Base-by-base conservation (phyloP, 192 early-diverging fungal species). In the Linnemannia hyalina region DNA sequence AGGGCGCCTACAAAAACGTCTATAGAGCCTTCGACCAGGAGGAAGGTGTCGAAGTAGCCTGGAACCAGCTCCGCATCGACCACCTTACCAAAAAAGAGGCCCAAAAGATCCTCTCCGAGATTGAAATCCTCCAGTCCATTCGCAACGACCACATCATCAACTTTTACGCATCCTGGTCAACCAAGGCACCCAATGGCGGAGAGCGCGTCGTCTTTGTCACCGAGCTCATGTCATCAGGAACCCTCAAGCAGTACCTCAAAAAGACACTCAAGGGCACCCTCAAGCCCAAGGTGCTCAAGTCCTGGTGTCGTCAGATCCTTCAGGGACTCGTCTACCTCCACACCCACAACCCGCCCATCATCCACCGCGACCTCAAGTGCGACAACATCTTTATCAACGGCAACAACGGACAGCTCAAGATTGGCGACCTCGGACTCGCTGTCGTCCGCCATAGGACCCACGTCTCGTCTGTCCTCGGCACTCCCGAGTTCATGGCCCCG, bases 381-480 rank as follows among this genome's bases (percentile, higher is more conserved):
- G 92, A 94, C 74, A 97, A 97, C 76, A 95, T 97, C 40, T 97
- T 97, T 78, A 96, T 97, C 78, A 97, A 97, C 80, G 96, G 96
- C 54, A 94, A 95, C 72, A 95, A 97, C 80, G 96, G 96, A 70
- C 93, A 95, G 87, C 94, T 95, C 35, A 97, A 97, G 82, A 97
- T 97, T 82, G 96, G 96, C 6, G 96, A 97, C 80, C 89, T 97
- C 70, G 96, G 96, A 15, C 88, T 95, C 16, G 95, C 95, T 13
- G 91, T 93, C 10, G 91, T 94, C 41, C 94, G 94, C 57, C 82
- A 89, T 76, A 68, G 84, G 26, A 93, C 95, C 52, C 95, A 95
- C 83, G 89, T 92, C 35, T 94, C 93, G 6, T 94, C 93, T n/a
- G 95, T 95, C 52, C 88, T 96, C 32, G 95, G 94, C 40, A 95